These are phyloP conservation scores for Logfia minima DNA, from an alignment of 129 eudicot species.

Conservation along the genomic window DNA sequence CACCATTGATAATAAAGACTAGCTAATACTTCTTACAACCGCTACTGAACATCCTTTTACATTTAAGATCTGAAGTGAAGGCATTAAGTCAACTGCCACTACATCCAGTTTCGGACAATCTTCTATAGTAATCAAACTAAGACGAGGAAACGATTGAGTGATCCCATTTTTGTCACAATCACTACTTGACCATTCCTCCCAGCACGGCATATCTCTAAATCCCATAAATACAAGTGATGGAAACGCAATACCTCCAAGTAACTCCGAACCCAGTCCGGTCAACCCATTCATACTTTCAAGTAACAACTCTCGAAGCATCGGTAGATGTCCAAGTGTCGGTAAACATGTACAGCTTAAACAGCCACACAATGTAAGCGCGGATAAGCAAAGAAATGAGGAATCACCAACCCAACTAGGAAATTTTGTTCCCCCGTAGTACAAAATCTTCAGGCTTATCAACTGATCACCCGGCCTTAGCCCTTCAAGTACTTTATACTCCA, in stretches of 20 bases:
- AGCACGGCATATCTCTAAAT: slow-evolving; percentile 9
- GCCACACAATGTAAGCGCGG: slow-evolving; percentile 26
- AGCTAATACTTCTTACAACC: neutral
- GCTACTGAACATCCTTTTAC: neutral
- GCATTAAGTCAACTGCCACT: neutral
- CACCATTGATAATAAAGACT: neutral
- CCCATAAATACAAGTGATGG: slow-evolving; percentile 31
- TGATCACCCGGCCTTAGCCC: neutral
- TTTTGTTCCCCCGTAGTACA: slow-evolving; percentile 19
- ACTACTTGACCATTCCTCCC: slow-evolving; percentile 29
- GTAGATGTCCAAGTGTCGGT: slow-evolving; percentile 55
- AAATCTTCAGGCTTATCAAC: slow-evolving; percentile 18
- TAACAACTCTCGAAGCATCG: slow-evolving; percentile 31
- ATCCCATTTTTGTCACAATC: neutral
- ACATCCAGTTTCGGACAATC: neutral
- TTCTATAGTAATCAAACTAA: slow-evolving; percentile 1
- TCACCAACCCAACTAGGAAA: slow-evolving; percentile 60
- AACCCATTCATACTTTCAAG: slow-evolving; percentile 35
- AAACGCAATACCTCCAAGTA: slow-evolving; percentile 38
- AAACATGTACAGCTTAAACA: slow-evolving; percentile 37
- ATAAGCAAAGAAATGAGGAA: slow-evolving; percentile 33
- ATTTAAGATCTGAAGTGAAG: neutral
- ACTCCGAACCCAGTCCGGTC: slow-evolving; percentile 36
- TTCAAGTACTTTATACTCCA: slow-evolving; percentile 2
- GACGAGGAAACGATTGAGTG: slow-evolving; percentile 11